Base-by-base conservation (phyloP, 495 filamentous ascomycete genomes). In the Penicillium coprophilum region DNA sequence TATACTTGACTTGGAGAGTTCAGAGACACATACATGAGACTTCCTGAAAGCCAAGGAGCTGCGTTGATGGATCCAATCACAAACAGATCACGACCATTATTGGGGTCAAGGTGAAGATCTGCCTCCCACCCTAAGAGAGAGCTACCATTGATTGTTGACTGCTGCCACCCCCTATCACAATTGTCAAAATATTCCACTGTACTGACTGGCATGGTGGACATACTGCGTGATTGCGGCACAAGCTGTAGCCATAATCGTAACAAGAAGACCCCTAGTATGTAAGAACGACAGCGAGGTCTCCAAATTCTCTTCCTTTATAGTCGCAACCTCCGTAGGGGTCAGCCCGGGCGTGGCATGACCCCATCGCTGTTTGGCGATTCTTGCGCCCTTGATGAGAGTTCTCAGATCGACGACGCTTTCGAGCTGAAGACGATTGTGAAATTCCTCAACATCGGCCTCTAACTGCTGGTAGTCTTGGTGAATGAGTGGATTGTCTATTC, bases 101-200 rank as follows among this genome's bases (percentile, higher is more conserved):
- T 68, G n/a, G n/a, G n/a, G 4, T 72, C 71, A 32, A 77, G 63
- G 21, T 64, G 63, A 38, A 81, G 74, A 1, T 65, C 66, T 0
- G 55, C 23, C 3, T 83, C 77, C 73, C 88, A 90, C 56, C 74
- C 78, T 52, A 87, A 40, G 13, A 56, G 72, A 53, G 82, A 87
- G 41, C 85, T 85, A 34, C 83, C 85, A 62, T 90, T 90, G 17
- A 80, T 80, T 19, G 85, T 82, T 17, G 84, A 85, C 66, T 88
- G 84, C 60, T 87, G 85, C 85, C 85, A 88, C 13, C 85, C 85
- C 50, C 64, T 67, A 12, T 41, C 2, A 19, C 17, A 9, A 43
- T 21, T 43, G 39, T 43, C 17, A 43, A 43, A 19, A 43, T 2
- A 21, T 2, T 41, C 39, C 39, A 31, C 15, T 3, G 4, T 3